Conservation (phyloP, 139 green algal genomes). For the Volvox reticuliferus region DNA sequence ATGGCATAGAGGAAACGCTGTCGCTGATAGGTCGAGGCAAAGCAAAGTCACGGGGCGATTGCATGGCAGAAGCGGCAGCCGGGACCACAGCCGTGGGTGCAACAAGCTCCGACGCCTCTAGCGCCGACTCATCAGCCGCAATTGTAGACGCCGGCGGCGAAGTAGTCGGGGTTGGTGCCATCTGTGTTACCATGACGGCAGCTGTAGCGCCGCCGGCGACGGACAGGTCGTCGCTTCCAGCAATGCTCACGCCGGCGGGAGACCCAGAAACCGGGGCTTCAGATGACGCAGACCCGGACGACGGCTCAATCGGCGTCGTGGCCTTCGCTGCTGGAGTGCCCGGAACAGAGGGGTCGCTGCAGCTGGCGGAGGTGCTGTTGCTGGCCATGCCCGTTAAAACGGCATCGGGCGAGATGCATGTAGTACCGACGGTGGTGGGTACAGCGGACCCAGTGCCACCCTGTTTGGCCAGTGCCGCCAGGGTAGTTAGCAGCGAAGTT, state of each 20-base stretch:
- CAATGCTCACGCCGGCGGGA: neutral
- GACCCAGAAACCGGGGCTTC: neutral
- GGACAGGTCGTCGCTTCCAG: neutral
- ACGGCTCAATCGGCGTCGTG: neutral
- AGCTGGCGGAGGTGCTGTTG: neutral
- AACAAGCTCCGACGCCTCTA: neutral
- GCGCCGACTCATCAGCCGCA: neutral
- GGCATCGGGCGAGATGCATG: neutral
- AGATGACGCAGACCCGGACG: neutral
- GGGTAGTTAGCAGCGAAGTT: constrained; percentile 34
- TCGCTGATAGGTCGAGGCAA: neutral
- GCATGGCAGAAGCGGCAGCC: neutral
- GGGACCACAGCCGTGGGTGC: neutral
- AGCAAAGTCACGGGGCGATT: neutral
- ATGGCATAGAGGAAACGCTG: neutral
- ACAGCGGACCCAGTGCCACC: neutral
- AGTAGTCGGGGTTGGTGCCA: neutral
- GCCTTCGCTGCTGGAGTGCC: neutral
- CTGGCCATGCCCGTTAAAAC: neutral
- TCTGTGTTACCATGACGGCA: neutral
- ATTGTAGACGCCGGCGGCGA: neutral
- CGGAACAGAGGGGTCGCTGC: neutral
- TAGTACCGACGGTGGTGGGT: neutral
- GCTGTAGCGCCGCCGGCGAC: neutral
- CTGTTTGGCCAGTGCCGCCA: constrained; percentile 37